Evolutionary conservation across 257 asterid genomes (phyloP).

Genomic region (Solanum ossicruentum): DNA sequence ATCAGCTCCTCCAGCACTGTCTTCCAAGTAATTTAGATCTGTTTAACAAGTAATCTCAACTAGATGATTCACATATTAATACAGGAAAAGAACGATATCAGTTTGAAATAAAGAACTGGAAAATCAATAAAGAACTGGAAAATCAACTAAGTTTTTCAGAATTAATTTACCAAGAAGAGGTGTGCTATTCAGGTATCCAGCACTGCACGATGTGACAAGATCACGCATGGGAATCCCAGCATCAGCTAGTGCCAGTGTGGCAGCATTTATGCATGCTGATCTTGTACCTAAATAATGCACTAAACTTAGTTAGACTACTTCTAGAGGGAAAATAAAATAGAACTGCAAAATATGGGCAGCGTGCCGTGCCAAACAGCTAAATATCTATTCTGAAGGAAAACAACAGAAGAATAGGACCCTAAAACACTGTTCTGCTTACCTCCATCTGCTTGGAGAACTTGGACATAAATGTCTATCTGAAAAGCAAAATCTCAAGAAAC

Average conservation of each 20-base stretch:
- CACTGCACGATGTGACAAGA: conserved; percentile 84
- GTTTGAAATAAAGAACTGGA: not conserved
- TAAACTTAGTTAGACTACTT: not conserved
- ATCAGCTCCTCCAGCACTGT: conserved; percentile 98
- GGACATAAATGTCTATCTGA: conserved; percentile 94
- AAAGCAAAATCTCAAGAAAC: conserved; percentile 3
- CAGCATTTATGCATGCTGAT: conserved; percentile 99
- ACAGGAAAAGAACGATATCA: not conserved
- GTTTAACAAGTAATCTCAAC: not conserved
- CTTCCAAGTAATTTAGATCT: conserved; percentile 91
- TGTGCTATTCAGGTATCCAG: conserved; percentile 74
- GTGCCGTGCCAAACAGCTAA: not conserved
- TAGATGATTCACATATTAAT: not conserved
- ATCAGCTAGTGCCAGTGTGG: conserved; percentile 92
- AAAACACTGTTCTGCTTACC: conserved; percentile 21
- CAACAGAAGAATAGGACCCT: not conserved
- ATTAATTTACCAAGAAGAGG: conserved; percentile 65
- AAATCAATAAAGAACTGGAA: not conserved
- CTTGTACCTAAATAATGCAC: conserved; percentile 59
- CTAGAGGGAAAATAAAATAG: not conserved
- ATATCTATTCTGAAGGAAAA: not conserved
- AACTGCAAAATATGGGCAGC: not conserved
- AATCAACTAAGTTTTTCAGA: not conserved
- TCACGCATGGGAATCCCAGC: conserved; percentile 98
- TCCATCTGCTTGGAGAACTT: conserved; percentile 99